Conservation (phyloP, 148 eudicot species). For the Silene latifolia region DNA sequence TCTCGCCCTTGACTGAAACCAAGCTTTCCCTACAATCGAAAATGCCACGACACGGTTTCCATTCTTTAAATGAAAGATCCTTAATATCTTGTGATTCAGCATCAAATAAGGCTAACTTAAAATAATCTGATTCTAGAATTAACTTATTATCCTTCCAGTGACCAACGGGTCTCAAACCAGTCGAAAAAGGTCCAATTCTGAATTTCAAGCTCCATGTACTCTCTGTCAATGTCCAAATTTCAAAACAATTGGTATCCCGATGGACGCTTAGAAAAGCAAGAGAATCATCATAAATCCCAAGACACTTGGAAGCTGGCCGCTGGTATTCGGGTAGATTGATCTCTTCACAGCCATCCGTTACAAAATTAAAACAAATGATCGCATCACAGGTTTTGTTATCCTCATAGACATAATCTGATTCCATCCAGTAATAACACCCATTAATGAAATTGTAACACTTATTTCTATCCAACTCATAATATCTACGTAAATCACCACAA, state of each 20-base stretch:
- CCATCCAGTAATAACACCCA: constrained; percentile 7
- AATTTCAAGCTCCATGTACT: neutral
- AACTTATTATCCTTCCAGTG: constrained; percentile 5
- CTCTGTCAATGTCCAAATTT: constrained; percentile 5
- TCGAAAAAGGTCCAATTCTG: neutral
- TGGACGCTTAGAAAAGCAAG: neutral
- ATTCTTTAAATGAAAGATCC: neutral
- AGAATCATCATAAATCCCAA: neutral
- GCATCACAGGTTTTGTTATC: too few relatives aligned
- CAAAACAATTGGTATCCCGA: neutral
- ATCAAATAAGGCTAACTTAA: neutral
- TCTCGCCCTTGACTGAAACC: constrained; percentile 6
- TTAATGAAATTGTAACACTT: neutral
- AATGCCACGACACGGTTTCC: neutral
- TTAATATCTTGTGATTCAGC: neutral
- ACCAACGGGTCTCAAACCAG: neutral
- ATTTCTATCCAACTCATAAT: neutral
- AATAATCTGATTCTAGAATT: neutral
- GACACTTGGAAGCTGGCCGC: neutral
- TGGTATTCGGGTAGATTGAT: neutral
- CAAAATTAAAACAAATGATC: neutral
- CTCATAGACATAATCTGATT: too few relatives aligned
- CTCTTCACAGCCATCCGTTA: neutral
- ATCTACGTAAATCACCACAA: neutral
- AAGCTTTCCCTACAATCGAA: constrained; percentile 10